Evolutionary conservation across 805 yeast genomes (phyloP), one percentile per base, ranked within the genome.

Genomic region (Wickerhamomyces bovis): DNA sequence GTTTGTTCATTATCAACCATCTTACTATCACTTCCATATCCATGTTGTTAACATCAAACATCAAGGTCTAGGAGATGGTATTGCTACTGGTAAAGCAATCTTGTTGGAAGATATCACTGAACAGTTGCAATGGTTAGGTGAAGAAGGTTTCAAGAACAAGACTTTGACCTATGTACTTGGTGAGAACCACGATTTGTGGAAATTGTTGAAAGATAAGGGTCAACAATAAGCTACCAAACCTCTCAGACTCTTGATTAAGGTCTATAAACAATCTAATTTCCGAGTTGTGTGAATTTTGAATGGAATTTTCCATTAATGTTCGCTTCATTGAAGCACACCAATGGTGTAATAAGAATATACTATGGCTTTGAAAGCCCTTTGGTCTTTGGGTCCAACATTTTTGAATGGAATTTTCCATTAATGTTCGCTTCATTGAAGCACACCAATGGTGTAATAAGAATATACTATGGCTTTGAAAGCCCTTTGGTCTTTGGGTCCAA

Each of bases 11-110:
- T 86, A 94, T 64, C 98, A 90, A 54, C 99, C 99, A 0, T 85
- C 96, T 0, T 94, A 92, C 64, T 94, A 94, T 61, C 98, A 94
- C 60, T 84, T 94, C 71, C 99, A 94, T 62, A 76, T 94, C 16
- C 99, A 94, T 63, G 83, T 88, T 16, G 96, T 89, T 18, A 84
- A 86, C 57, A 72, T 85, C 6, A 72, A 66, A 18, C 86, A 86
- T 55, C 79, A 78, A 2, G 87, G 94, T 1, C 57, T 83, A 45
- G 81, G 89, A 41, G 75, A 76, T 53, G 80, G 95, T 41, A 75
- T 86, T 57, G 65, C 78, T 6, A 77, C 75, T 2, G 98, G 98
- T 2, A 85, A 85, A 57, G 96, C 97, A 1, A 72, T 88, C 19
- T 66, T 89, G 23, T 65, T 94, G 39, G 95, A 87, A 48, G 95